These are phyloP conservation scores for Casaregolazyma suthepensis DNA, from an alignment of 1,139 yeast species.

Conservation along the genomic window DNA sequence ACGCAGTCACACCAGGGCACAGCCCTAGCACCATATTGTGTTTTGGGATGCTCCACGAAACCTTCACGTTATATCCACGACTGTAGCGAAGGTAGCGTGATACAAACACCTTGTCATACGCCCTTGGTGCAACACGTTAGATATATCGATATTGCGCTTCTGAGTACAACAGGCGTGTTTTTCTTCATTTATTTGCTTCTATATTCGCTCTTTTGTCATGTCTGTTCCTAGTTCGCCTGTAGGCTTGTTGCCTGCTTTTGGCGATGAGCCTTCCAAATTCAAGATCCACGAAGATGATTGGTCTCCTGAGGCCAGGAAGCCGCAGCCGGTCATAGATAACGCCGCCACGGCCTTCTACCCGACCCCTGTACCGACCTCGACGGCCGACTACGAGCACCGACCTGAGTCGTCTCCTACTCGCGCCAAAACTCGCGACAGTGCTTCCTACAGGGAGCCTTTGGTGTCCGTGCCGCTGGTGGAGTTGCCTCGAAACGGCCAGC, in stretches of 20 bases:
- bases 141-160: background rate
- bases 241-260: slow-evolving; percentile 20
- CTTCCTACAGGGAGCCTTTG: slow-evolving; percentile 25
- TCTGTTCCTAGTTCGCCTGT: slow-evolving; percentile 8
- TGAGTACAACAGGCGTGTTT: background rate
- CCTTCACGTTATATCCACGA: background rate
- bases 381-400: slow-evolving; percentile 13
- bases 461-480: slow-evolving; percentile 28
- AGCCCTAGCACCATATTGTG: background rate
- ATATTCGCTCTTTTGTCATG: background rate
- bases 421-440: slow-evolving; percentile 7
- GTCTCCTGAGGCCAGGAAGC: slow-evolving; percentile 11
- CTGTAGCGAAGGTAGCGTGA: background rate
- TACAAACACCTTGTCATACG: background rate
- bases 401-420: slow-evolving; percentile 20
- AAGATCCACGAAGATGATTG: slow-evolving; percentile 16
- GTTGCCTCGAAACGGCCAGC: slow-evolving; percentile 30
- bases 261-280: slow-evolving; percentile 9
- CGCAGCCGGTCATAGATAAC: slow-evolving; percentile 1
- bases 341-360: slow-evolving; percentile 19
- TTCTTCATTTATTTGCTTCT: background rate
- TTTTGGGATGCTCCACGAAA: background rate
- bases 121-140: background rate
- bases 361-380: slow-evolving; percentile 28
- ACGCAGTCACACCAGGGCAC: slow-evolving; percentile 6